A percentile compares a stretch with the other conserved stretches of the same genome.
phyloP scores from a whole-genome alignment of 306 rosid genomes.

The Parietaria judaica region DNA sequence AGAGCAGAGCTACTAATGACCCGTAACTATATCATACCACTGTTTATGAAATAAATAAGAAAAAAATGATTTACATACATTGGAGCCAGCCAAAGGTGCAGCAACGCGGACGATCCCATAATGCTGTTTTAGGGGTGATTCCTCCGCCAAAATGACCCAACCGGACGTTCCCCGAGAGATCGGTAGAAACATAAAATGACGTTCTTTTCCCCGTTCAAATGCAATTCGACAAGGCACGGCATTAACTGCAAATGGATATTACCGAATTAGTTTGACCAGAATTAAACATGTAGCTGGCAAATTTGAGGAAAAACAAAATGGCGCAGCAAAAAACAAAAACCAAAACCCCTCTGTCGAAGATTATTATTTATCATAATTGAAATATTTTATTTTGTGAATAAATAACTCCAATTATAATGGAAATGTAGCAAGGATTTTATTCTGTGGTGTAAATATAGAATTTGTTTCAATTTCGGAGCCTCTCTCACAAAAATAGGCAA shows the following conservation, averaged over 20 bases:
- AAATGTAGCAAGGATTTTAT: too few relatives aligned
- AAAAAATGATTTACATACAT: constrained; percentile 40
- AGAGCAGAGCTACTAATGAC: too few relatives aligned
- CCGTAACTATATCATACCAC: too few relatives aligned
- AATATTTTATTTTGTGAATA: too few relatives aligned
- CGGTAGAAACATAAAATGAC: constrained; percentile 60
- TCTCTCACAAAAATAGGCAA: neutral
- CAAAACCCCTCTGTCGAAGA: too few relatives aligned
- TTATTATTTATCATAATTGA: too few relatives aligned
- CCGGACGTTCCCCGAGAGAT: constrained; percentile 65
- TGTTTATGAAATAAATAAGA: too few relatives aligned
- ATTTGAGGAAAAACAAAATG: neutral
- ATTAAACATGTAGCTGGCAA: neutral
- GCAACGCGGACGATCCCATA: constrained; percentile 60
- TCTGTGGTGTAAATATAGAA: too few relatives aligned
- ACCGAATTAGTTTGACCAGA: constrained; percentile 16
- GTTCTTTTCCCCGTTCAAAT: constrained; percentile 85
- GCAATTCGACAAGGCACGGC: constrained; percentile 88
- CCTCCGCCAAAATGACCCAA: constrained; percentile 80
- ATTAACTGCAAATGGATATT: constrained; percentile 46
- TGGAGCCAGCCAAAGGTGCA: constrained; percentile 85
- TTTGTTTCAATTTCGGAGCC: neutral
- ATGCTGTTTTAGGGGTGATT: constrained; percentile 53
- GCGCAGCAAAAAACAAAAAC: neutral
- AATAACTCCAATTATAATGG: too few relatives aligned